A percentile compares a stretch with the other conserved stretches of the same genome.
phyloP scores from a whole-genome alignment of 345 rosid species.

The Turritis glabra region DNA sequence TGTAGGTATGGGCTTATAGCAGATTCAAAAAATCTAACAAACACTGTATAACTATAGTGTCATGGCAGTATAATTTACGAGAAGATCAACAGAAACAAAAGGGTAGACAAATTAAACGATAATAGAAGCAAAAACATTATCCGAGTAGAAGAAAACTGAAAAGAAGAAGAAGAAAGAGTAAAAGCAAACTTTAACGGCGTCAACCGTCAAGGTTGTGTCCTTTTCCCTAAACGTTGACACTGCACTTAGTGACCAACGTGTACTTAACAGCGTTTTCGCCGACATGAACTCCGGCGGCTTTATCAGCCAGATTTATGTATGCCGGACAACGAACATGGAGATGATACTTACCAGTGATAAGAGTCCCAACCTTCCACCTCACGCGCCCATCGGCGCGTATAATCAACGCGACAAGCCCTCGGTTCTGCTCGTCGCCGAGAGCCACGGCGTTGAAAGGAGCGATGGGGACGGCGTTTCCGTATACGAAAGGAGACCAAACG shows the following conservation, averaged over 20 bases:
- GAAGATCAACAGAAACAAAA: background rate
- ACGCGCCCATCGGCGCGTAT: slow-evolving; percentile 84
- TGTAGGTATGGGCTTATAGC: background rate
- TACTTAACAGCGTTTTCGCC: slow-evolving; percentile 75
- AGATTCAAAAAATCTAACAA: background rate
- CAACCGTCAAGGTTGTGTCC: background rate
- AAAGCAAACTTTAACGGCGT: slow-evolving; percentile 26
- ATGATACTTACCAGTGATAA: slow-evolving; percentile 60
- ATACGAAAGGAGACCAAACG: slow-evolving; percentile 81
- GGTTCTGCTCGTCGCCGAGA: slow-evolving; percentile 50
- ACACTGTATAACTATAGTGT: background rate
- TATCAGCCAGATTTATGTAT: slow-evolving; percentile 49
- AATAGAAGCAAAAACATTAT: slow-evolving; percentile 14
- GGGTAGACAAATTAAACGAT: background rate
- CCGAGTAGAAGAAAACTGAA: background rate
- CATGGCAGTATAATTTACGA: slow-evolving; percentile 2
- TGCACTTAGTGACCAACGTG: slow-evolving; percentile 52
- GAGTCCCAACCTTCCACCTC: slow-evolving; percentile 71
- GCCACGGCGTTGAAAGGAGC: slow-evolving; percentile 63
- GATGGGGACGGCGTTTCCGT: slow-evolving; percentile 65
- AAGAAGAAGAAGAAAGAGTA: background rate
- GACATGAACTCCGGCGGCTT: slow-evolving; percentile 44
- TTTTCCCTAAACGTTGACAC: slow-evolving; percentile 52
- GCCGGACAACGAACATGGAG: slow-evolving; percentile 64
- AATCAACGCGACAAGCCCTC: slow-evolving; percentile 46